These are phyloP conservation scores for Suillus subalutaceus DNA, from an alignment of 768 basidiomycete genomes.

Conservation along the genomic window DNA sequence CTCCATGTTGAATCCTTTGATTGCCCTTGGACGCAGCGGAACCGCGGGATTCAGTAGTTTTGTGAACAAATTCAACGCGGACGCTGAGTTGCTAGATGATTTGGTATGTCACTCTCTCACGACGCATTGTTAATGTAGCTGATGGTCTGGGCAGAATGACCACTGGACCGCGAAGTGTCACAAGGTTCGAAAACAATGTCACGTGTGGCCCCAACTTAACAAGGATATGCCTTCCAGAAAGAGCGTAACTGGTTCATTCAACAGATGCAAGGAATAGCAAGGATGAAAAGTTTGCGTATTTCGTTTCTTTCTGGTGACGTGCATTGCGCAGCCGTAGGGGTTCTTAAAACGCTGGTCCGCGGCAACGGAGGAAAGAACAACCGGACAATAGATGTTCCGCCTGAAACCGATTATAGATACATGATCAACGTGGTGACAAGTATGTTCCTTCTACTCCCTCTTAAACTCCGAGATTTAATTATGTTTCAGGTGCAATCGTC, in stretches of 20 bases:
- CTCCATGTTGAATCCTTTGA: conserved; percentile 83
- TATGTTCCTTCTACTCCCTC: conserved; percentile 34
- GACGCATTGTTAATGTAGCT: conserved; percentile 1
- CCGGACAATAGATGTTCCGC: conserved; percentile 44
- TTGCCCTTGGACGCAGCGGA: conserved; percentile 70
- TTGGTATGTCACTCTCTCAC: conserved; percentile 48
- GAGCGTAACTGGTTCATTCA: conserved; percentile 91
- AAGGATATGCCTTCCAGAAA: conserved; percentile 47
- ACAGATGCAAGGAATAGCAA: conserved; percentile 75
- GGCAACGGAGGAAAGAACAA: conserved; percentile 43
- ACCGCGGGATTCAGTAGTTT: conserved; percentile 73
- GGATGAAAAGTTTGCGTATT: conserved; percentile 66
- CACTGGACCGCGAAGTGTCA: conserved; percentile 88
- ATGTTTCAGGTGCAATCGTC: conserved; percentile 78
- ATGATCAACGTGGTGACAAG: conserved; percentile 91
- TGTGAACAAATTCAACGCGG: conserved; percentile 89
- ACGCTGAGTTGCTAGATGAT: conserved; percentile 93
- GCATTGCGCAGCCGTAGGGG: conserved; percentile 85
- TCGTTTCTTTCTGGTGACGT: conserved; percentile 92
- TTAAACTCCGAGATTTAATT: background rate
- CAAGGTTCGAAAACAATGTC: conserved; percentile 50
- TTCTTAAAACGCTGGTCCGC: conserved; percentile 65
- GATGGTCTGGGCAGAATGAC: conserved; percentile 60
- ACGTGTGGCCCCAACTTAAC: conserved; percentile 8
- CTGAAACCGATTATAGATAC: conserved; percentile 73